Evolutionary conservation across 2,329 filamentous ascomycete genomes (phyloP), one percentile per base, ranked within the genome.

Genomic region (Verruconis gallopava): DNA sequence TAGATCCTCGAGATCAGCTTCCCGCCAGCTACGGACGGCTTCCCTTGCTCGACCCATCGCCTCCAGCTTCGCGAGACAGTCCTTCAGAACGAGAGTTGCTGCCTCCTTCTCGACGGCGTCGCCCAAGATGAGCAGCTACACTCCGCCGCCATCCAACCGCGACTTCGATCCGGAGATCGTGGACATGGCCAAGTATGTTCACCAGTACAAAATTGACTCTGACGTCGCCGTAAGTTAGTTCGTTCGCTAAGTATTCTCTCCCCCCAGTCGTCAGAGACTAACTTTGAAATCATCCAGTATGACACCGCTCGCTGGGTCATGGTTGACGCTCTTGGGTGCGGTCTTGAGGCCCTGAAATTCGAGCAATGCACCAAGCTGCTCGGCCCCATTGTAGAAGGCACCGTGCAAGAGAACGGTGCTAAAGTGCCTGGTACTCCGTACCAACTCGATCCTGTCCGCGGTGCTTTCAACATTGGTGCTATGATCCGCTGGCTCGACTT

Each of bases 401-500:
- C 91, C 41, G 66, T 80, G 36, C 89, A 96, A 42, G 89, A 91
- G 59, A 88, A 94, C 59, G 91, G 91, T 51, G 81, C 85, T 55
- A 85, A 79, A 59, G 85, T 98, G 35, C 85, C 84, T 32, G 91
- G 91, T 50, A 96, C 91, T 21, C 77, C 82, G 51, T 96, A 89
- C 69, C 81, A 93, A 66, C 79, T 98, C 53, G 91, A 96, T 62
- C 91, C 91, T 30, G 79, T 96, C 60, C 89, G 89, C 55, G 91
- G 81, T 48, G 91, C 91, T 49, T 96, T 98, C 77, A 96, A 96
- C 73, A 96, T 98, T 55, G 91, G 91, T 55, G 83, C 91, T 56
- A 93, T 94, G 81, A 94, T 98, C 68, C 77, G 91, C 59, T 98
- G 91, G 91, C 77, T 98, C 56, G 91, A 98, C 70, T 98, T 96